Percentiles rank a stretch among this genome's conserved stretches.
Conservation (phyloP, 345 rosid genomes). For the Dipteronia dyeriana region DNA sequence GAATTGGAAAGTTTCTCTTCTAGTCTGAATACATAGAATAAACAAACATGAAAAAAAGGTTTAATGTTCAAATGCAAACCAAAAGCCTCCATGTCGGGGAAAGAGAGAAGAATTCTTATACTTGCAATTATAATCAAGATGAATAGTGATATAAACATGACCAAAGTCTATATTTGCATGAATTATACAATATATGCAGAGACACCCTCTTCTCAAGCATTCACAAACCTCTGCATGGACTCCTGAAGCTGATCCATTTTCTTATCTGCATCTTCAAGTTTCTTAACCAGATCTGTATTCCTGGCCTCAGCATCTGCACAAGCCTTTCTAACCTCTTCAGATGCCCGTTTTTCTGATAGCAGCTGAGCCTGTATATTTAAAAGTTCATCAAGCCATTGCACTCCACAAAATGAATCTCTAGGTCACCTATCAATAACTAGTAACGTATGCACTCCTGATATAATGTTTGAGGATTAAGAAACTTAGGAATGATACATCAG, state of each 20-base stretch:
- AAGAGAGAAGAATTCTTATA: neutral
- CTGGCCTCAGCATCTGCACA: constrained; percentile 60
- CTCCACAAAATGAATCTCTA: neutral
- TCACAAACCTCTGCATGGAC: constrained; percentile 86
- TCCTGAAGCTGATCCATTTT: constrained; percentile 95
- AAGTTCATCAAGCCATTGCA: constrained; percentile 16
- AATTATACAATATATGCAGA: neutral
- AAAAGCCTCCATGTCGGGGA: neutral
- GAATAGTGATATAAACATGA: neutral
- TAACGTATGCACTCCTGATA: neutral
- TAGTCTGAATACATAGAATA: constrained; percentile 50
- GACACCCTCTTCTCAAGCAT: constrained; percentile 15
- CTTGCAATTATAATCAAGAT: neutral
- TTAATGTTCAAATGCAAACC: neutral
- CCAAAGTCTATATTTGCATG: neutral
- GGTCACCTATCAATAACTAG: neutral
- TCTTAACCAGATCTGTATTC: constrained; percentile 66
- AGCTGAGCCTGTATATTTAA: constrained; percentile 56
- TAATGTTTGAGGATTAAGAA: neutral
- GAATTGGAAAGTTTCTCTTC: constrained; percentile 96
- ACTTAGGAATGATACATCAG: neutral
- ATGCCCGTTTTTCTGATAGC: constrained; percentile 61
- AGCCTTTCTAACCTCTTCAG: constrained; percentile 68
- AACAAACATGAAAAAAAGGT: constrained; percentile 21
- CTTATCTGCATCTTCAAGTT: constrained; percentile 73